Percentiles rank a stretch among this genome's conserved stretches.
phyloP scores from a whole-genome alignment of 106 monocot genomes.

The Ottelia alismoides region DNA sequence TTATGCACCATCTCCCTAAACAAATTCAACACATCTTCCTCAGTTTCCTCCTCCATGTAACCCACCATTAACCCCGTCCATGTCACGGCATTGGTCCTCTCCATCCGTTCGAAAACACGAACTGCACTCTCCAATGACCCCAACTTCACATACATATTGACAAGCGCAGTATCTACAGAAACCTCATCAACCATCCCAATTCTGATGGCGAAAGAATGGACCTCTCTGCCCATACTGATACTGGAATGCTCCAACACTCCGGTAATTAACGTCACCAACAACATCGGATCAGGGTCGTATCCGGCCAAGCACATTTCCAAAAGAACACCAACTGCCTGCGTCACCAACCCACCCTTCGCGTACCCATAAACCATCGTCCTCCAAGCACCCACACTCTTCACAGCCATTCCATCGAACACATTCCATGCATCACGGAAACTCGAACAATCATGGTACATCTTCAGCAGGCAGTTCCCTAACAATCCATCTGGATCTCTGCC shows the following conservation, averaged over 20 bases:
- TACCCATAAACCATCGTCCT: conserved; percentile 11
- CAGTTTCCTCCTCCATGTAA: conserved; percentile 8
- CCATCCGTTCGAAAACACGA: conserved; percentile 10
- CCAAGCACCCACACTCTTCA: conserved; percentile 10
- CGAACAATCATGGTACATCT: conserved; percentile 7
- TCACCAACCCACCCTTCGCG: conserved; percentile 5
- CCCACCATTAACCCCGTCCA: conserved; percentile 24
- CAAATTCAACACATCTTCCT: conserved; percentile 8
- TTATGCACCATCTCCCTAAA: conserved; percentile 11
- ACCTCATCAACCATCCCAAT: conserved; percentile 7
- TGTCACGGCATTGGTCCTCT: conserved; percentile 4
- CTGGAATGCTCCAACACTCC: not conserved
- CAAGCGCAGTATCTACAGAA: conserved; percentile 2
- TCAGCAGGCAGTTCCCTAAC: conserved; percentile 12
- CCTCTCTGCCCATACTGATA: conserved; percentile 11
- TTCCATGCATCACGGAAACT: conserved; percentile 11
- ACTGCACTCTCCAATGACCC: conserved; percentile 15
- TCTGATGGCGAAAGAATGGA: conserved; percentile 14
- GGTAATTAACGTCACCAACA: conserved; percentile 8
- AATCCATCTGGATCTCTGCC: conserved; percentile 1
- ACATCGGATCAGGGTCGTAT: conserved; percentile 1
- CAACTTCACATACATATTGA: conserved; percentile 16
- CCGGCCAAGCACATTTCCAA: conserved; percentile 6
- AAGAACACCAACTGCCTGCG: conserved; percentile 8
- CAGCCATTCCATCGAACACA: conserved; percentile 14